phyloP scores from a whole-genome alignment of 768 basidiomycete species.

The Artomyces pyxidatus region DNA sequence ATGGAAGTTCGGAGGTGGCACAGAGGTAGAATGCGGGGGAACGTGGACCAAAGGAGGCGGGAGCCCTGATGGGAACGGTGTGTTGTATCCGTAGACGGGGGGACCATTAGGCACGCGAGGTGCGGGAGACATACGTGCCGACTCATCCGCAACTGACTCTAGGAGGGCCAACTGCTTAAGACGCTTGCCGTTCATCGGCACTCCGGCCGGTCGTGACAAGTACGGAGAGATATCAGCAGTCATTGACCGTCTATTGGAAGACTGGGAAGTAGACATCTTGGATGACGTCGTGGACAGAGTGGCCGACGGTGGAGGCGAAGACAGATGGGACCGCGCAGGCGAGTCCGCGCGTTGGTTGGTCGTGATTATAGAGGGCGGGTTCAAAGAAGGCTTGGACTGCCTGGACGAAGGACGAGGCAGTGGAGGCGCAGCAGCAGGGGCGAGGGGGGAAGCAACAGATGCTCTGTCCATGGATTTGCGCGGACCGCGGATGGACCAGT shows the following conservation, averaged over 20 bases:
- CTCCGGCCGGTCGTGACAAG: constrained; percentile 43
- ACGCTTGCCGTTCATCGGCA: constrained; percentile 51
- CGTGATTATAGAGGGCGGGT: background rate
- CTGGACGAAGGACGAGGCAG: background rate
- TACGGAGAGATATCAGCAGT: constrained; percentile 68
- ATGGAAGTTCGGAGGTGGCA: constrained; percentile 13
- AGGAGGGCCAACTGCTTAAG: constrained; percentile 65
- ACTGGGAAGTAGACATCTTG: constrained; percentile 1
- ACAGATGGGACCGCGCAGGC: background rate
- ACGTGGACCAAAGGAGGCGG: background rate
- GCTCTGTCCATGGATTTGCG: background rate
- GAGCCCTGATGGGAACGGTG: background rate
- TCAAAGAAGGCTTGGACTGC: background rate
- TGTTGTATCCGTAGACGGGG: background rate
- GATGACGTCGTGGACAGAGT: constrained; percentile 8
- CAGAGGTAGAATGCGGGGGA: constrained; percentile 6
- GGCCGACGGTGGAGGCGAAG: constrained; percentile 2
- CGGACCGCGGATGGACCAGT: constrained; percentile 1
- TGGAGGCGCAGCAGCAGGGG: background rate
- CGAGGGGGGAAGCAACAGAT: background rate
- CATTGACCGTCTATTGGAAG: constrained; percentile 23
- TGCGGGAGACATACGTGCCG: constrained; percentile 46
- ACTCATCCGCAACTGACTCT: constrained; percentile 67
- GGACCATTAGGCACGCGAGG: constrained; percentile 12
- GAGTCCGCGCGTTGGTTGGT: background rate